Evolutionary conservation across 208 protist genomes (phyloP).

Genomic region (Leishmania gerbilli): DNA sequence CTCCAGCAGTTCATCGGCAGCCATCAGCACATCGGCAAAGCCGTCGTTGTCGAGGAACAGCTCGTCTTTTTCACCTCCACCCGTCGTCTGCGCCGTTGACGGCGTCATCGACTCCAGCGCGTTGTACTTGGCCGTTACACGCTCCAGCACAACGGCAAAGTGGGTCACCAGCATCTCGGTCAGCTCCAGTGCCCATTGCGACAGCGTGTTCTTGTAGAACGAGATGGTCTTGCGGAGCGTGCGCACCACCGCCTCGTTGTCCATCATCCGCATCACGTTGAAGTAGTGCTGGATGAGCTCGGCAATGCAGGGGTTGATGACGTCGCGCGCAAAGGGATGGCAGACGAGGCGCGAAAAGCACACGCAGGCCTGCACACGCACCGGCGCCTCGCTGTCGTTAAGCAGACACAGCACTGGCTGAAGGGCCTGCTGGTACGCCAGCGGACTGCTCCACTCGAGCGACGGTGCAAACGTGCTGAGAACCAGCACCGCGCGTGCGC

Average conservation of each 20-base stretch:
- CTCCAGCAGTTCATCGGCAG: slow-evolving; percentile 84
- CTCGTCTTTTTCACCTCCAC: not conserved
- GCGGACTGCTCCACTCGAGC: slow-evolving; percentile 72
- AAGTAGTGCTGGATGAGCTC: slow-evolving; percentile 93
- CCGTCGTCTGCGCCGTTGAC: not conserved
- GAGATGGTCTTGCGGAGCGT: slow-evolving; percentile 89
- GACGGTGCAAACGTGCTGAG: slow-evolving; percentile 64
- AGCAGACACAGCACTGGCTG: slow-evolving; percentile 71
- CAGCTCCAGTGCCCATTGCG: slow-evolving; percentile 85
- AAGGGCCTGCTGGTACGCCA: slow-evolving; percentile 64
- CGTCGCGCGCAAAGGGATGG: slow-evolving; percentile 58
- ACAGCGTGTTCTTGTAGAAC: slow-evolving; percentile 84
- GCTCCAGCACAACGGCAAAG: slow-evolving; percentile 64
- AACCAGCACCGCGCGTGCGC: slow-evolving; percentile 79
- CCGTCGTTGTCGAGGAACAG: slow-evolving; percentile 48
- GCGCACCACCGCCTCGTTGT: slow-evolving; percentile 89
- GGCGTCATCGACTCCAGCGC: slow-evolving; percentile 32
- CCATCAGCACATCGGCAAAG: slow-evolving; percentile 67
- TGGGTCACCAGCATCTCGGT: slow-evolving; percentile 83
- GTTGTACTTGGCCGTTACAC: slow-evolving; percentile 53
- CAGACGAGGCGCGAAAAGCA: slow-evolving; percentile 85
- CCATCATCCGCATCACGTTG: slow-evolving; percentile 87
- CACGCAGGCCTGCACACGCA: slow-evolving; percentile 88
- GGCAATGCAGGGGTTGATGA: slow-evolving; percentile 86
- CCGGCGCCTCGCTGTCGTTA: slow-evolving; percentile 81